Conservation (phyloP, 495 filamentous ascomycete genomes). For the Talaromyces borbonicus region DNA sequence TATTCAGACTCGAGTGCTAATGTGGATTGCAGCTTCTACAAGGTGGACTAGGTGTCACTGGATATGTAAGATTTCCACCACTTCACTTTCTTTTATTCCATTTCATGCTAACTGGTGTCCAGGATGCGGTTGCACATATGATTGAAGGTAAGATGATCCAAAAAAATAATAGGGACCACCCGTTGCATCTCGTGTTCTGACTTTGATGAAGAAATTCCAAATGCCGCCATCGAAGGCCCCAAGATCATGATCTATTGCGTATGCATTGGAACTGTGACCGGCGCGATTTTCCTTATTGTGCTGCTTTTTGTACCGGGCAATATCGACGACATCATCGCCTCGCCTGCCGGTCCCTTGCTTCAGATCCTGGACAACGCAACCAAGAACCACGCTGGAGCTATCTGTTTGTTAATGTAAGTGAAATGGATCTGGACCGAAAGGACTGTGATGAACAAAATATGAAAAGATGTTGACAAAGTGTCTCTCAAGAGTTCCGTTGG, state of each 20-base stretch:
- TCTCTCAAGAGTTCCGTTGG: constrained; percentile 51
- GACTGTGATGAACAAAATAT: neutral
- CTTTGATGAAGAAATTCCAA: constrained; percentile 54
- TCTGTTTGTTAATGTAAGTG: constrained; percentile 56
- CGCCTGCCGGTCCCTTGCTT: constrained; percentile 53
- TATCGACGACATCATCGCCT: constrained; percentile 49
- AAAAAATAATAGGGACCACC: neutral
- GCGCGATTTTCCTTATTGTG: constrained; percentile 56
- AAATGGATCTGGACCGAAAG: neutral
- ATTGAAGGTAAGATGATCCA: constrained; percentile 33
- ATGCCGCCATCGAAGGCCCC: constrained; percentile 54
- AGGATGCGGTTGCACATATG: constrained; percentile 48
- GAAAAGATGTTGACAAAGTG: constrained; percentile 7
- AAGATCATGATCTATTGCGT: constrained; percentile 68
- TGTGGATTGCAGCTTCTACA: constrained; percentile 39
- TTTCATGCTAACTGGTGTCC: neutral
- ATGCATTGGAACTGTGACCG: constrained; percentile 56
- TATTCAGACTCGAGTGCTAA: neutral
- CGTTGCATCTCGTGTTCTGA: constrained; percentile 13
- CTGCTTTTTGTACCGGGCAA: constrained; percentile 55
- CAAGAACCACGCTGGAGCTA: constrained; percentile 49
- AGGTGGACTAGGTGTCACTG: constrained; percentile 51
- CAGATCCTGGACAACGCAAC: constrained; percentile 66
- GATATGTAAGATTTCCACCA: constrained; percentile 33
- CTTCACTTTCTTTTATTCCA: neutral